Evolutionary conservation across 1,284 basidiomycete genomes (phyloP), one percentile per base, ranked within the genome.

Genomic region (Mrakiaceae sp.): DNA sequence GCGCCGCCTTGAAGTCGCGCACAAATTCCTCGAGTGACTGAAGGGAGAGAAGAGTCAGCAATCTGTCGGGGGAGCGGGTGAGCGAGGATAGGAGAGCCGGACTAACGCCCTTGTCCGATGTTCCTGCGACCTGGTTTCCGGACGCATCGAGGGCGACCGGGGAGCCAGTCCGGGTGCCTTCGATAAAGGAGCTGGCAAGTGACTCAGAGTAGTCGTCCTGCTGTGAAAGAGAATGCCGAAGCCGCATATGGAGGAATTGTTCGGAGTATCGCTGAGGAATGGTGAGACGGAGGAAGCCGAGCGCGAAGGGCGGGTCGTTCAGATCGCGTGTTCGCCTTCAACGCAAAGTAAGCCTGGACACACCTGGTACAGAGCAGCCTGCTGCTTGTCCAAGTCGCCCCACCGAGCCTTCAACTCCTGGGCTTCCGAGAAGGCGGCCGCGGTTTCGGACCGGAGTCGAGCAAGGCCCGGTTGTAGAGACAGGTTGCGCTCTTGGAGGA

Each of bases 151-250:
- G 14, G 46, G 63, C 72, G 73, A 54, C 74, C 71, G 55, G 27
- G 78, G 64, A 42, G 68, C 70, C 43, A 75, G 72, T 39, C 76
- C 69, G 2, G 76, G 71, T 75, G 0, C 82, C 81, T 57, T 88
- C 86, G 46, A 93, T 82, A 72, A 96, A 94, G 0, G 83, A 77
- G 14, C 84, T 83, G 0, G 90, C 90, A 42, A 93, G 77, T 5
- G 84, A 80, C 74, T 97, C 93, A 1, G 90, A 92, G 14, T 81
- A 76, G 67, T 92, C 90, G 70, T 97, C 93, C 75, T 94, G 91
- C 39, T 87, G 86, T 0, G 86, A 88, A 9, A 87, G 86, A 39
- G 90, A 87, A 71, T 94, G 90, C 57, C 85, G 82, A 11, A 95
- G 81, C 2, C 92, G 84, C 77, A 93, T 83, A 62, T 89, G 82